Conservation (phyloP, 78 protist species). For the Dictyostelium capitatum region DNA sequence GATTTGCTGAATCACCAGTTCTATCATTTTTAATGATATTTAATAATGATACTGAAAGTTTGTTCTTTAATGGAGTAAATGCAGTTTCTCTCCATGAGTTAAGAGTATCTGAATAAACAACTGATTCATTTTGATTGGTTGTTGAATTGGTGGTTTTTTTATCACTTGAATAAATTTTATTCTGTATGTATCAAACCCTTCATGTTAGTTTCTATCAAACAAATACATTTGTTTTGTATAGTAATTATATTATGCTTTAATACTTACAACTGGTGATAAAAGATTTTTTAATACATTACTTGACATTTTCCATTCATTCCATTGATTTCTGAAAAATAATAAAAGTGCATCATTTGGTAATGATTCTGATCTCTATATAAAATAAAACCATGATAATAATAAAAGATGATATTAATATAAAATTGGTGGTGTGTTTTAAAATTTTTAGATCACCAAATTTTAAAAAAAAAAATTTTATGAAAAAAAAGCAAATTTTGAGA, state of each 20-base stretch:
- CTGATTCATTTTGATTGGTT: constrained; percentile 16
- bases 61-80: constrained; percentile 49
- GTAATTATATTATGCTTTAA: neutral
- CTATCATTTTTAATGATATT: constrained; percentile 67
- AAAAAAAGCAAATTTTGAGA: neutral
- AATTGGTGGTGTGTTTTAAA: no score
- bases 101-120: constrained; percentile 44
- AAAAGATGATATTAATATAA: neutral
- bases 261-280: constrained; percentile 80
- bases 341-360: constrained; percentile 58
- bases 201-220: neutral
- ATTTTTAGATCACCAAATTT: neutral
- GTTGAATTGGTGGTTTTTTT: neutral
- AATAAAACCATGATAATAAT: neutral
- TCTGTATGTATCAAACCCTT: no score
- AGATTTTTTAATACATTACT: constrained; percentile 69
- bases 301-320: constrained; percentile 84
- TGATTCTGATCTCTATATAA: constrained; percentile 43
- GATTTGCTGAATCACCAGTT: constrained; percentile 62
- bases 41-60: constrained; percentile 37
- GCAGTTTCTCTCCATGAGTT: constrained; percentile 74
- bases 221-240: neutral
- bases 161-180: constrained; percentile 52
- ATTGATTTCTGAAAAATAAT: constrained; percentile 72
- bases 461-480: neutral